Percentiles rank a stretch among this genome's conserved stretches.
These are phyloP conservation scores for Neocatenulostroma microsporum DNA, from an alignment of 2,329 filamentous ascomycete genomes.

Conservation along the genomic window DNA sequence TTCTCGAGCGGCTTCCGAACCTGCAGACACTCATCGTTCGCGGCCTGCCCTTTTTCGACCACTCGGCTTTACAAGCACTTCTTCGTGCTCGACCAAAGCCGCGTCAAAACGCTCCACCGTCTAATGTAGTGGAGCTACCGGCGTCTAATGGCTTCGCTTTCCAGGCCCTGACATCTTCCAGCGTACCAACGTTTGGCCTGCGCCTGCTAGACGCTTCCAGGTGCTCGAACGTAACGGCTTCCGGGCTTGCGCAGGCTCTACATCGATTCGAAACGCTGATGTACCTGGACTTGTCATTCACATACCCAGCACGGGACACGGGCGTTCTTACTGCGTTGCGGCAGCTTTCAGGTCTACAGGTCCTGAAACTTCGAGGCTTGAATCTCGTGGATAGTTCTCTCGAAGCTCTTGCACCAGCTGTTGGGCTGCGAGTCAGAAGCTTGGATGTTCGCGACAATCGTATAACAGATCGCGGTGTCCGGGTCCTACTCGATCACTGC, in stretches of 20 bases:
- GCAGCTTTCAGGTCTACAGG: constrained; percentile 44
- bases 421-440: constrained; percentile 46
- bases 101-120: constrained; percentile 13
- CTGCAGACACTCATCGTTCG: constrained; percentile 54
- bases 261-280: constrained; percentile 47
- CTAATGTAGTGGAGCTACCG: constrained; percentile 25
- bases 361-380: constrained; percentile 50
- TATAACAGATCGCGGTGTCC: constrained; percentile 49
- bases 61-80: constrained; percentile 48
- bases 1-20: constrained; percentile 50
- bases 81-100: constrained; percentile 25
- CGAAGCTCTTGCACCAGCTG: constrained; percentile 44
- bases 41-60: constrained; percentile 54
- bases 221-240: constrained; percentile 52
- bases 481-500: constrained; percentile 45
- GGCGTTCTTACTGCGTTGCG: constrained; percentile 42
- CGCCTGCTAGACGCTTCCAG: constrained; percentile 50
- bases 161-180: constrained; percentile 9
- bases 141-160: constrained; percentile 21
- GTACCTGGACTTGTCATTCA: constrained; percentile 52
- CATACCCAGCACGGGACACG: constrained; percentile 24
- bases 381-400: constrained; percentile 48
- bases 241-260: constrained; percentile 45
- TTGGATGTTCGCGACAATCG: constrained; percentile 52
- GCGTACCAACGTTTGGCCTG: constrained; percentile 37